Evolutionary conservation across 768 basidiomycete genomes (phyloP), one percentile per base, ranked within the genome.

Genomic region (Leucosporidium yakuticum): DNA sequence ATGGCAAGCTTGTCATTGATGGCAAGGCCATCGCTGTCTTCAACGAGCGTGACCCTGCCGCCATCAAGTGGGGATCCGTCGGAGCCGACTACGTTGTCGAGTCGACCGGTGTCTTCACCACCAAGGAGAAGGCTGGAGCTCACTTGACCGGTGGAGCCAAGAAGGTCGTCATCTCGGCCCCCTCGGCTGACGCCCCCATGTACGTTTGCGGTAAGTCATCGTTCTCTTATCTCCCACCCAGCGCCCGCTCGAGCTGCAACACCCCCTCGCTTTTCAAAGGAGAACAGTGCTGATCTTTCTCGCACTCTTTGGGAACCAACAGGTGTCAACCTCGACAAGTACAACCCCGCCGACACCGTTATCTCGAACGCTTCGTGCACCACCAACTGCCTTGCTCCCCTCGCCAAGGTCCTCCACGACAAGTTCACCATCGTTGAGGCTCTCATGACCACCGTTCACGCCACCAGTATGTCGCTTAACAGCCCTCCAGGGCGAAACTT

Each of bases 91-190:
- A 99, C 83, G 83, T 98, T 70, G 87, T 99, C 78, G 96, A 99
- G 82, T 91, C 96, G 63, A 98, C 96, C 75, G 90, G 94, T 86
- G 93, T 96, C 80, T 97, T 98, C 86, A 98, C 94, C 79, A 96
- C 93, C 77, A 84, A 80, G 74, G 93, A 96, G 21, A 94, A 93
- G 83, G 95, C 95, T 64, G 83, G 84, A 58, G 87, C 86, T 74
- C 95, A 99, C 83, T 83, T 99, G n/a, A 92, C 94, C 82, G 95
- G 95, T 76, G 95, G 95, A 79, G 95, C 95, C 78, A 97, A 98
- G 87, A 99, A 97, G 84, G 95, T 99, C 79, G 84, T 99, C 83
- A 98, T 99, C 85, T 95, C 94, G 73, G 95, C 95, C 57, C 95
- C 95, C 74, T 98, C 95, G n/a, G 85, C 91, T 39, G 91, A 94